A percentile compares a stretch with the other conserved stretches of the same genome.
These are phyloP conservation scores for Aspergillus campestris DNA, from an alignment of 495 filamentous ascomycete species.

Conservation along the genomic window DNA sequence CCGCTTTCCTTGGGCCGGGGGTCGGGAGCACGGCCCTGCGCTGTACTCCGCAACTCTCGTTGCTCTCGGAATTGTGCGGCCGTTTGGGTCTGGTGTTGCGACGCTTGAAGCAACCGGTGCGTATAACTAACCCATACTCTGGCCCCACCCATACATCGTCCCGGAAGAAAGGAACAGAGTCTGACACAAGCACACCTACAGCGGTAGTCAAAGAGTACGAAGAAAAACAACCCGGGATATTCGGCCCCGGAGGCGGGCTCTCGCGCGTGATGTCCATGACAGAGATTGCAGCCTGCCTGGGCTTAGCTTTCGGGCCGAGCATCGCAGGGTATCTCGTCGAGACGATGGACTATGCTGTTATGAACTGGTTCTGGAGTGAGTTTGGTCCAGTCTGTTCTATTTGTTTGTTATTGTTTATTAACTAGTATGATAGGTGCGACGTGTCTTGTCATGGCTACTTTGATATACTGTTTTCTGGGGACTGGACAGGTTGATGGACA, in stretches of 20 bases:
- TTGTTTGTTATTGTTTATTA: no score
- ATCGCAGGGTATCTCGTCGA: not conserved
- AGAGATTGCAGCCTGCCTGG: slow-evolving; percentile 8
- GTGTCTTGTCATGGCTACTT: no score
- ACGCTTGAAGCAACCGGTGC: not conserved
- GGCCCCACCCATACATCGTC: no score
- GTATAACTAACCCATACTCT: no score
- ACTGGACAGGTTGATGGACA: no score
- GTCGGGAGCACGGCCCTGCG: no score
- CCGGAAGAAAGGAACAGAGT: no score
- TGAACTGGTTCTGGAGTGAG: no score
- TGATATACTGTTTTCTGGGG: no score
- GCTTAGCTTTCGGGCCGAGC: not conserved
- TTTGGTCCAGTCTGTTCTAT: no score
- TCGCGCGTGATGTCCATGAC: slow-evolving; percentile 17
- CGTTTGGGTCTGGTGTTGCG: slow-evolving; percentile 6
- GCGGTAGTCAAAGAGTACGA: slow-evolving; percentile 4
- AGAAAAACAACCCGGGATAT: slow-evolving; percentile 4
- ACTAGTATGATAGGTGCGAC: no score
- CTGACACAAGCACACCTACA: not conserved
- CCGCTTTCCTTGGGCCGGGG: slow-evolving; percentile 5
- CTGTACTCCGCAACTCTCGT: not conserved
- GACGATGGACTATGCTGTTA: no score
- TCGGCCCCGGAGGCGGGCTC: slow-evolving; percentile 11
- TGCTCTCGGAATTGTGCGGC: not conserved